Evolutionary conservation across 768 basidiomycete species (phyloP).

Genomic region (Infundibulicybe gibba): DNA sequence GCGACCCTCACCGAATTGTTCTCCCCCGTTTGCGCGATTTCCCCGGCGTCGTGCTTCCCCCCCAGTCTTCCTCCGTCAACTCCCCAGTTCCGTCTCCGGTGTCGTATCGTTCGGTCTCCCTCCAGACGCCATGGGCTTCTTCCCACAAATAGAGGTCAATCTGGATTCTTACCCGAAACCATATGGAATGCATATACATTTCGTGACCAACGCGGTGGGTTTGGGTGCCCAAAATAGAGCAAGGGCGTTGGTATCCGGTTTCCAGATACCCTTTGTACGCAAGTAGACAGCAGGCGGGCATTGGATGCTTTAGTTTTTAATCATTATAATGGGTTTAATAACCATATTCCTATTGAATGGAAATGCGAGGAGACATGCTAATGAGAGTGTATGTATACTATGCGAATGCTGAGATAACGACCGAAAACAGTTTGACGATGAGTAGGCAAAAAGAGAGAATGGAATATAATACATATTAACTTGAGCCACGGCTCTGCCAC

Average conservation of each 20-base stretch:
- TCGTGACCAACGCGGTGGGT: slow-evolving; percentile 85
- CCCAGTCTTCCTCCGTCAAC: slow-evolving; percentile 61
- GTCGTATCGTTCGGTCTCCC: slow-evolving; percentile 89
- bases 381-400: slow-evolving; percentile 21
- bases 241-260: slow-evolving; percentile 82
- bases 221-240: slow-evolving; percentile 89
- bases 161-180: slow-evolving; percentile 81
- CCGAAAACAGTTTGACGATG: slow-evolving; percentile 5
- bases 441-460: slow-evolving; percentile 1
- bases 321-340: too few species aligned
- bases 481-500: slow-evolving; percentile 37
- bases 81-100: slow-evolving; percentile 77
- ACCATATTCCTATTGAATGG: too few species aligned
- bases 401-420: slow-evolving; percentile 12
- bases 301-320: too few species aligned
- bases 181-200: slow-evolving; percentile 93
- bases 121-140: slow-evolving; percentile 80
- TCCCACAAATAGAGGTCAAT: slow-evolving; percentile 96
- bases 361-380: slow-evolving; percentile 13
- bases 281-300: slow-evolving; percentile 22
- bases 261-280: slow-evolving; percentile 82
- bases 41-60: slow-evolving; percentile 77
- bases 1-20: slow-evolving; percentile 89
- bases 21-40: slow-evolving; percentile 93
- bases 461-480: slow-evolving; percentile 5